Conservation (phyloP, 176 grass and related monocot genomes). For the bread wheat (Triticum aestivum) region DNA sequence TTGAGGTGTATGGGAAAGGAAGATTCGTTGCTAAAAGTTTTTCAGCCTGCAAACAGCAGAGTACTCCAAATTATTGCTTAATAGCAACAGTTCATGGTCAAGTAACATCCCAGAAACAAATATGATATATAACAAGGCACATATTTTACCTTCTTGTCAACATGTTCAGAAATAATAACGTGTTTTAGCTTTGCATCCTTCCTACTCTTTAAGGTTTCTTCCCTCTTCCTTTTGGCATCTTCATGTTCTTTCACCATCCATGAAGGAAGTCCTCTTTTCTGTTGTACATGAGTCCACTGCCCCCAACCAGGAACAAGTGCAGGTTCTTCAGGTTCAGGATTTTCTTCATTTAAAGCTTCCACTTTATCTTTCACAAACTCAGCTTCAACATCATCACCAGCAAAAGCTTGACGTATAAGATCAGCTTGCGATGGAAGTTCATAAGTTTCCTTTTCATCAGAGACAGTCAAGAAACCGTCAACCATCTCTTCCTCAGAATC, state of each 20-base stretch:
- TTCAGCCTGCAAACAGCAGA: constrained; percentile 52
- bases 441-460: constrained; percentile 48
- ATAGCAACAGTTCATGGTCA: constrained; percentile 15
- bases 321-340: constrained; percentile 95
- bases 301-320: constrained; percentile 91
- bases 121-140: background rate
- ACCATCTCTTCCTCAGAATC: constrained; percentile 89
- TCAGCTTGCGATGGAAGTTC: constrained; percentile 76
- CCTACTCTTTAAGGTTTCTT: constrained; percentile 82
- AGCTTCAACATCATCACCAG: constrained; percentile 92
- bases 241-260: constrained; percentile 98
- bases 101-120: background rate
- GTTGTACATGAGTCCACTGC: constrained; percentile 84
- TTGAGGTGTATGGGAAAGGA: constrained; percentile 78
- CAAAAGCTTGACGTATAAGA: constrained; percentile 87
- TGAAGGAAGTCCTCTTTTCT: constrained; percentile 79
- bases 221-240: constrained; percentile 78
- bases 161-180: constrained; percentile 87
- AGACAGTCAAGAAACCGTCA: constrained; percentile 67
- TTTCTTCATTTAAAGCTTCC: constrained; percentile 75
- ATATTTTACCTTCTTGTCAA: constrained; percentile 82
- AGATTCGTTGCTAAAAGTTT: constrained; percentile 66
- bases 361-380: constrained; percentile 84
- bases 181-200: constrained; percentile 86
- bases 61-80: constrained; percentile 19